Conservation (phyloP, 352 stramenopile genomes). For the Pythium sp. region DNA sequence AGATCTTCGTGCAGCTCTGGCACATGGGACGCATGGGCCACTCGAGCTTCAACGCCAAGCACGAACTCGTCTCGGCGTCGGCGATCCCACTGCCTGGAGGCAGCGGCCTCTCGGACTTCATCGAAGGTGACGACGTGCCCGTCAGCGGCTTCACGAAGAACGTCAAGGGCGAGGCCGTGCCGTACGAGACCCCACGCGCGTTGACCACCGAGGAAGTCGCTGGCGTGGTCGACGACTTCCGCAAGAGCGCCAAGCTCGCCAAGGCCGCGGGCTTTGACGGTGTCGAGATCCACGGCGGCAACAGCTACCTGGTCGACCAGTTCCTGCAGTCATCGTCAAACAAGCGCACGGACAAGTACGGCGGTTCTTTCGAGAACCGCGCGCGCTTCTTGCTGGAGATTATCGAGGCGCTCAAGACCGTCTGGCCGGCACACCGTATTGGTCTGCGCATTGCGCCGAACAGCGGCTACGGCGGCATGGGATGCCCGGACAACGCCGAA, state of each 20-base stretch:
- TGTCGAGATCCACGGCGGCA: conserved; percentile 79
- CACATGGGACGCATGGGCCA: too few species aligned
- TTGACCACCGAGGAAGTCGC: neutral
- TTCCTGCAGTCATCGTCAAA: conserved; percentile 47
- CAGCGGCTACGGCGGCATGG: neutral
- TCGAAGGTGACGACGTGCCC: neutral
- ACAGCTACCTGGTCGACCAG: conserved; percentile 89
- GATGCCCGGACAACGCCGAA: neutral
- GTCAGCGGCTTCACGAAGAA: neutral
- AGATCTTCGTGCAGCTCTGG: too few species aligned
- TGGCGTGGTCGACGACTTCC: neutral
- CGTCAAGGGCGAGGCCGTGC: neutral
- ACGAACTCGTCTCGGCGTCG: neutral
- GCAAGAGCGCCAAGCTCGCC: neutral
- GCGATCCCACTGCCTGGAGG: neutral
- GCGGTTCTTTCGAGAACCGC: too few species aligned
- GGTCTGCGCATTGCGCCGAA: neutral
- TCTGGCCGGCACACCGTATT: neutral
- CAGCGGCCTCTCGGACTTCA: neutral
- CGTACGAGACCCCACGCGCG: neutral
- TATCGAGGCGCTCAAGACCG: neutral
- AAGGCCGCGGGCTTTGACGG: conserved; percentile 50
- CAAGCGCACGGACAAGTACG: neutral
- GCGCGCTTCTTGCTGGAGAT: neutral
- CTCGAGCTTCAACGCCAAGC: too few species aligned